These are phyloP conservation scores for Blastobotrys apis DNA, from an alignment of 1,139 yeast genomes.

Conservation along the genomic window DNA sequence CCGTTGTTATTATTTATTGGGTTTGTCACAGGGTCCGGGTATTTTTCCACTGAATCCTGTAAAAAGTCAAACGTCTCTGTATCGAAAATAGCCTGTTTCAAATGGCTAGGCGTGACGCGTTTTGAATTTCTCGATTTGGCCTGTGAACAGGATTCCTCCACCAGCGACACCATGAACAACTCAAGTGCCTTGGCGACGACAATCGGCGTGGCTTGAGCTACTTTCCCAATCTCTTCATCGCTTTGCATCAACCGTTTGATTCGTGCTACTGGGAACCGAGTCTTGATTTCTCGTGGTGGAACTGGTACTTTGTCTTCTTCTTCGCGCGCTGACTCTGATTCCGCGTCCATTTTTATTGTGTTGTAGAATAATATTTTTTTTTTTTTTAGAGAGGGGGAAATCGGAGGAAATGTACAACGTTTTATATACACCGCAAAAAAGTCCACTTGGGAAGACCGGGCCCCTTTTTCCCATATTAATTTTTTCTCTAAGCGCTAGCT, in stretches of 20 bases:
- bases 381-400: too few species aligned
- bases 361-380: too few species aligned
- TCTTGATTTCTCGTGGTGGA: conserved; percentile 54
- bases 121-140: conserved; percentile 75
- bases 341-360: too few species aligned
- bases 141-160: conserved; percentile 75
- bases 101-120: conserved; percentile 77
- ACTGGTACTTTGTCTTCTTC: background rate
- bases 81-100: conserved; percentile 75
- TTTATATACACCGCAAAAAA: too few species aligned
- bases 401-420: too few species aligned
- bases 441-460: too few species aligned
- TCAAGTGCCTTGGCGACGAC: conserved; percentile 94
- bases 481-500: too few species aligned
- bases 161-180: conserved; percentile 83
- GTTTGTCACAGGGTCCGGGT: conserved; percentile 39
- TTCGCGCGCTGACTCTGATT: too few species aligned
- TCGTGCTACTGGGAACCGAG: conserved; percentile 96
- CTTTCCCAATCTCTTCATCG: conserved; percentile 97
- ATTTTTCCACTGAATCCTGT: conserved; percentile 66
- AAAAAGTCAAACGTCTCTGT: conserved; percentile 92
- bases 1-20: conserved; percentile 14
- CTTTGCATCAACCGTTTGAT: conserved; percentile 96
- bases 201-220: conserved; percentile 97
- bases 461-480: too few species aligned